These are phyloP conservation scores for Yarrowia sp. DNA, from an alignment of 805 yeast species.

Conservation along the genomic window DNA sequence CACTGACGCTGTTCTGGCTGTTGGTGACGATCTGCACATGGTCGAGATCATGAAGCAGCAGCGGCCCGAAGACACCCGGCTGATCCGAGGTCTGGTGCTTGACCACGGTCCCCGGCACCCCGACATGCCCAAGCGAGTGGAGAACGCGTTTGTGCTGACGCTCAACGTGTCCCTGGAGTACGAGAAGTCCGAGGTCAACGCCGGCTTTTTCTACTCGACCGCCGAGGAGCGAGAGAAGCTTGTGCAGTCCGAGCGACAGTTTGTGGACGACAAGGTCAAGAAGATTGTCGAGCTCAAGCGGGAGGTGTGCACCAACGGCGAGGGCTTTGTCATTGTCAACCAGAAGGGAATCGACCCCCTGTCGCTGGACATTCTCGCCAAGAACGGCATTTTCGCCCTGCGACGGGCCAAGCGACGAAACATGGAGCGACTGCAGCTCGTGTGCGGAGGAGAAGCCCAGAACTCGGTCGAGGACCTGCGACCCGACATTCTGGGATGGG, in stretches of 20 bases:
- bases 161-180: slow-evolving; percentile 94
- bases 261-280: slow-evolving; percentile 90
- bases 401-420: slow-evolving; percentile 99
- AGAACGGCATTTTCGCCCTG: slow-evolving; percentile 88
- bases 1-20: slow-evolving; percentile 91
- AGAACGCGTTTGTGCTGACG: slow-evolving; percentile 83
- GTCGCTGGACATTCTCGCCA: slow-evolving; percentile 93
- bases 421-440: slow-evolving; percentile 96
- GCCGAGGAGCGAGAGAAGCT: slow-evolving; percentile 97
- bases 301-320: slow-evolving; percentile 81
- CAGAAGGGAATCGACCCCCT: slow-evolving; percentile 99
- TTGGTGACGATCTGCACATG: slow-evolving; percentile 89
- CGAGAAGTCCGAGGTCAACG: slow-evolving; percentile 96
- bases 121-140: slow-evolving; percentile 91
- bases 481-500: slow-evolving; percentile 80
- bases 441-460: slow-evolving; percentile 97
- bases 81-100: slow-evolving; percentile 86
- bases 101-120: slow-evolving; percentile 99
- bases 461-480: slow-evolving; percentile 93
- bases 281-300: slow-evolving; percentile 93
- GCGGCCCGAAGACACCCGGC: slow-evolving; percentile 79
- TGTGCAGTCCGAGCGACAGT: slow-evolving; percentile 90
- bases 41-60: slow-evolving; percentile 97
- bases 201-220: slow-evolving; percentile 90
- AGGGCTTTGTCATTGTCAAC: slow-evolving; percentile 91